phyloP scores from a whole-genome alignment of 2,329 filamentous ascomycete genomes.

The Colletotrichum musicola region DNA sequence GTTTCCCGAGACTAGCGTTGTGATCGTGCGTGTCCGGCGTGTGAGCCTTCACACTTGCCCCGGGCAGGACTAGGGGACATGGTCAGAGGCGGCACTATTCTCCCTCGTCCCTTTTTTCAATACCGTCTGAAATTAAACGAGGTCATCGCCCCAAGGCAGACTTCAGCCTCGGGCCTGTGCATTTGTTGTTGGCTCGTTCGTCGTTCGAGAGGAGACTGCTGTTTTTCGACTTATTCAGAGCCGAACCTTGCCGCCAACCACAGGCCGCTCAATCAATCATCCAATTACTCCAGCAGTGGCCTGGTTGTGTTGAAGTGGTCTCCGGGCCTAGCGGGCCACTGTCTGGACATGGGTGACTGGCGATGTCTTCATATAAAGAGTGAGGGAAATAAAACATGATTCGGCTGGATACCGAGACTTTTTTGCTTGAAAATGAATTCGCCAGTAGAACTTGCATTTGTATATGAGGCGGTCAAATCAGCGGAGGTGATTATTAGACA shows the following conservation, averaged over 20 bases:
- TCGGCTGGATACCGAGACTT: too few relatives aligned
- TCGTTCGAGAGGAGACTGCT: neutral
- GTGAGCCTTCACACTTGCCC: slow-evolving; percentile 12
- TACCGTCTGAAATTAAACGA: slow-evolving; percentile 19
- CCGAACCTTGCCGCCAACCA: neutral
- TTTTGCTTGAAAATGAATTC: too few relatives aligned
- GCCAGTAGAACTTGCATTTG: too few relatives aligned
- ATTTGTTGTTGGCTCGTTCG: slow-evolving; percentile 7
- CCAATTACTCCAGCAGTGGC: too few relatives aligned
- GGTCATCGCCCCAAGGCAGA: slow-evolving; percentile 15
- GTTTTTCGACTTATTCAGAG: neutral
- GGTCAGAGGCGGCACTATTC: slow-evolving; percentile 10
- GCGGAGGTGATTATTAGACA: too few relatives aligned
- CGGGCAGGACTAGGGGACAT: neutral
- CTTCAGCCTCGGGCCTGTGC: slow-evolving; percentile 23
- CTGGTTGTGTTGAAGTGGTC: too few relatives aligned
- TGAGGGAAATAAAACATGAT: too few relatives aligned
- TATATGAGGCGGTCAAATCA: too few relatives aligned
- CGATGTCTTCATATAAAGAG: too few relatives aligned
- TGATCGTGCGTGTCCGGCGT: slow-evolving; percentile 24
- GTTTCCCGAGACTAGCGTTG: slow-evolving; percentile 19
- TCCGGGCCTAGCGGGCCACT: too few relatives aligned
- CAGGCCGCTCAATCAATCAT: too few relatives aligned
- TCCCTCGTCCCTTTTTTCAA: neutral
- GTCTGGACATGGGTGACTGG: too few relatives aligned